phyloP scores from a whole-genome alignment of 1,139 yeast genomes.

The Kodamaea anthophila region DNA sequence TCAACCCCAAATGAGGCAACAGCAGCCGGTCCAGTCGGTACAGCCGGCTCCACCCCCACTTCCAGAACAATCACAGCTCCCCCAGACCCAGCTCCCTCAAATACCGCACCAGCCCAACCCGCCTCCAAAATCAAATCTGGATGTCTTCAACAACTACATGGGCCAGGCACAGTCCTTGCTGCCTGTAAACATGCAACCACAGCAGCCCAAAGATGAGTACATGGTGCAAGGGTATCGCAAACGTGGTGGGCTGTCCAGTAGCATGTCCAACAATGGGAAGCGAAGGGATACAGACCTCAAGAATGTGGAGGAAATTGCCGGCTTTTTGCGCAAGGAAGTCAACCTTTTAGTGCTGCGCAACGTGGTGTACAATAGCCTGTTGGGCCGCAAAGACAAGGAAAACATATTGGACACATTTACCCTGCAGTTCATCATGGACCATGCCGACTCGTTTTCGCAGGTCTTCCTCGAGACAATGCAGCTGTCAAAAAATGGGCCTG shows the following conservation, averaged over 20 bases:
- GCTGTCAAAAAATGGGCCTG: constrained; percentile 8
- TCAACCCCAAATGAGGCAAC: constrained; percentile 1
- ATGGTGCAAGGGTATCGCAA: constrained; percentile 5
- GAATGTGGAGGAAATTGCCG: constrained; percentile 10
- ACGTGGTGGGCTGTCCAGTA: constrained; percentile 1
- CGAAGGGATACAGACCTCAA: constrained; percentile 6
- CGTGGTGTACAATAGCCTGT: constrained; percentile 13
- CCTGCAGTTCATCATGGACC: constrained; percentile 21
- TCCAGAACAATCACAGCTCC: constrained; percentile 1
- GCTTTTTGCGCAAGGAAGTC: constrained; percentile 15
- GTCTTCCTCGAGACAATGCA: constrained; percentile 11
- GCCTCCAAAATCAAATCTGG: no score
- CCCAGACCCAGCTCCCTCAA: constrained; percentile 1
- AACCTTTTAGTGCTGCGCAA: constrained; percentile 14
- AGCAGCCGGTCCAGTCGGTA: neutral
- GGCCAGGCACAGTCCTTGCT: constrained; percentile 9
- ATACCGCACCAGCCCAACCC: constrained; percentile 1
- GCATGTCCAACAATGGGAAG: neutral
- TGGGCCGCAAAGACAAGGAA: constrained; percentile 16
- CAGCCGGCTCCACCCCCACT: constrained; percentile 3
- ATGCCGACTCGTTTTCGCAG: constrained; percentile 12
- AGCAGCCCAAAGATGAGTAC: constrained; percentile 7
- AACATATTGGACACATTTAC: constrained; percentile 19
- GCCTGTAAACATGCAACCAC: constrained; percentile 6
- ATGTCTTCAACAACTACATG: constrained; percentile 12